Evolutionary conservation across 2,329 filamentous ascomycete genomes (phyloP).

Genomic region (Chaetomium sp.): DNA sequence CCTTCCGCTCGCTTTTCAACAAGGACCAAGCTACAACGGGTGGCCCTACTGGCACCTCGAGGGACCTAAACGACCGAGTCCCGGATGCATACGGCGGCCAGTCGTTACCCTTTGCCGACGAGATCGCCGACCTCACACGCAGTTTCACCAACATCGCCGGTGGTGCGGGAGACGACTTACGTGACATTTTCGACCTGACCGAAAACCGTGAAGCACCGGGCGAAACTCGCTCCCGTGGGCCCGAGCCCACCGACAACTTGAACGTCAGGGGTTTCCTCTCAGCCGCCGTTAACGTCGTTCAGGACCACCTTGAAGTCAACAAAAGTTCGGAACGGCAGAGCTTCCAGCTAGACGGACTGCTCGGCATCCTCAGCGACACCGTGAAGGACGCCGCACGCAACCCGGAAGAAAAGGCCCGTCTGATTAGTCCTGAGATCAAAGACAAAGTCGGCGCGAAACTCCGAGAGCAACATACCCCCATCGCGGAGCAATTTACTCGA

Average conservation of each 20-base stretch:
- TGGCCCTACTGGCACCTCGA: conserved; percentile 26
- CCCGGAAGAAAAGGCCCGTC: conserved; percentile 49
- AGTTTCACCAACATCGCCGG: conserved; percentile 46
- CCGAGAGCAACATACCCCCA: conserved; percentile 46
- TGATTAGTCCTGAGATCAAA: conserved; percentile 52
- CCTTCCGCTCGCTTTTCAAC: conserved; percentile 49
- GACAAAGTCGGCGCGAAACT: conserved; percentile 47
- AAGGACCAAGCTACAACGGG: conserved; percentile 35
- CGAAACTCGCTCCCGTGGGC: conserved; percentile 37
- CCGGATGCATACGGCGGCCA: conserved; percentile 47
- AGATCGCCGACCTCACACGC: conserved; percentile 47
- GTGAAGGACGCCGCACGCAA: conserved; percentile 50
- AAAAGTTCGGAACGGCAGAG: conserved; percentile 34
- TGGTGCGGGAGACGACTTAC: conserved; percentile 46
- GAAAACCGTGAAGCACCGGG: conserved; percentile 36
- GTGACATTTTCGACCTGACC: conserved; percentile 49
- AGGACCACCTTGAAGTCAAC: conserved; percentile 45
- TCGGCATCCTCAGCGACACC: conserved; percentile 47
- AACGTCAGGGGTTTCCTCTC: conserved; percentile 44
- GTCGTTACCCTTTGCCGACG: conserved; percentile 50
- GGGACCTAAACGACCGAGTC: conserved; percentile 40
- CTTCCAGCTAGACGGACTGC: conserved; percentile 48
- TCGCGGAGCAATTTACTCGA: conserved; percentile 50
- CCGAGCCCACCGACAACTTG: conserved; percentile 29
- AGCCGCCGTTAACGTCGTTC: conserved; percentile 46